phyloP scores from a whole-genome alignment of 257 asterid species.

The Plantago elongata region DNA sequence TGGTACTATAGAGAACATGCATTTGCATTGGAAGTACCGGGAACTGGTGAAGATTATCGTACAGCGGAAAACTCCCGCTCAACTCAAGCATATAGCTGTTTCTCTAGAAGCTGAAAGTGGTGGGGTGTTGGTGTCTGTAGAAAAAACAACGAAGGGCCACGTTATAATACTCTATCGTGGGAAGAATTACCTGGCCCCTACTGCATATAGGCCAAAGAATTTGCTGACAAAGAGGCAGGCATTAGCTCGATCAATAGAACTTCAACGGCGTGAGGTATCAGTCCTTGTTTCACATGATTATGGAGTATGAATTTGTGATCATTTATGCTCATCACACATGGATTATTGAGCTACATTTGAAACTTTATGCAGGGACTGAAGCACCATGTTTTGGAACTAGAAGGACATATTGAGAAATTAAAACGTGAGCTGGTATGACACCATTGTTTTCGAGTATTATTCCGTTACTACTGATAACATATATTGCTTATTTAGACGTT shows the following conservation, averaged over 20 bases:
- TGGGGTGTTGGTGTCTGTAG: slow-evolving; percentile 80
- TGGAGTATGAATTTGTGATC: neutral
- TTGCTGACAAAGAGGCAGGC: slow-evolving; percentile 89
- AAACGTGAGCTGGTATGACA: slow-evolving; percentile 55
- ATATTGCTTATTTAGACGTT: neutral
- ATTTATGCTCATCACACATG: neutral
- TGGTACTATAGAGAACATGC: slow-evolving; percentile 93
- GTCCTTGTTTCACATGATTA: neutral
- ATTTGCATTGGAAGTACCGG: slow-evolving; percentile 88
- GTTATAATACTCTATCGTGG: slow-evolving; percentile 80
- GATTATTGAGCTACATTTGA: slow-evolving; percentile 2
- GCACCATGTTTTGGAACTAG: slow-evolving; percentile 67
- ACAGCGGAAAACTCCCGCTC: slow-evolving; percentile 53
- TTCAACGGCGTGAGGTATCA: slow-evolving; percentile 85
- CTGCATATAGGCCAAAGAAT: slow-evolving; percentile 54
- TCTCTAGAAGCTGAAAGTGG: slow-evolving; percentile 93
- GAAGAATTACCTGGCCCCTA: slow-evolving; percentile 75
- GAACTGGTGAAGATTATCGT: slow-evolving; percentile 83
- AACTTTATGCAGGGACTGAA: slow-evolving; percentile 55
- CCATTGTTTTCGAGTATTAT: neutral
- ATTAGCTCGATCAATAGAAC: slow-evolving; percentile 82
- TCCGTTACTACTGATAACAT: neutral
- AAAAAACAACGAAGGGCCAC: slow-evolving; percentile 62
- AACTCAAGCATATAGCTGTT: slow-evolving; percentile 74
- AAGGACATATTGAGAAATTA: slow-evolving; percentile 57